Evolutionary conservation across 2,329 filamentous ascomycete species (phyloP), one percentile per base, ranked within the genome.

Genomic region (Periconia sp.): DNA sequence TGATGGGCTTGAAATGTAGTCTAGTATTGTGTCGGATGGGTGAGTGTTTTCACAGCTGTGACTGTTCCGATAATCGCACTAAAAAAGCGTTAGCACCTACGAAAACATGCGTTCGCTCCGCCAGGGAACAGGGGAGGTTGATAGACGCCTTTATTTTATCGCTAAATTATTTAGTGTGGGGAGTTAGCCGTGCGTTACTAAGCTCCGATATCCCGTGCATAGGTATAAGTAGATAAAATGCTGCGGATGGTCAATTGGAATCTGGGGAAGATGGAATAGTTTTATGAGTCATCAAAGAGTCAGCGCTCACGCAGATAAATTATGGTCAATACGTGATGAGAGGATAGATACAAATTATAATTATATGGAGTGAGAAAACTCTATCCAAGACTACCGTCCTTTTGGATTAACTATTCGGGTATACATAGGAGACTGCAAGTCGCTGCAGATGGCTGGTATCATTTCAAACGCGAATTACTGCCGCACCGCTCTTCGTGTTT

Each of bases 221-320:
- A 27, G 23, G 23, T 27, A 27, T n/a, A 27, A 3, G 23, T 27
- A 5, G 23, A 27, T 3, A 27, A 85, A 67, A 79, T 76, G 37
- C 81, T 82, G 1, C 85, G 82, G 80, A 54, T 85, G 41, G 75
- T 85, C 30, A 82, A 84, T 70, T 43, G 85, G 49, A 79, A 84
- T 64, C 57, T 74, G 1, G 64, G 66, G 23, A 62, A 33, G 47
- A 60, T 60, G 20, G 33, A 37, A 11, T 37, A n/a, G 13, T 14
- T 11, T 27, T 8, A 27, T 11, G 33, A 37, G 33, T 37, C 33
- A 37, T 37, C 6, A n/a, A 14, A n/a, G 33, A 37, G 13, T 11
- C 5, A 8, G 23, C 23, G 23, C 8, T 27, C 23, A 27, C 5
- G 23, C 23, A 27, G 23, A 8, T 8, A 27, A n/a, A 27, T 37